A percentile compares a stretch with the other conserved stretches of the same genome.
Evolutionary conservation across 345 rosid species (phyloP).

Genomic region (thale cress (Arabidopsis thaliana)): DNA sequence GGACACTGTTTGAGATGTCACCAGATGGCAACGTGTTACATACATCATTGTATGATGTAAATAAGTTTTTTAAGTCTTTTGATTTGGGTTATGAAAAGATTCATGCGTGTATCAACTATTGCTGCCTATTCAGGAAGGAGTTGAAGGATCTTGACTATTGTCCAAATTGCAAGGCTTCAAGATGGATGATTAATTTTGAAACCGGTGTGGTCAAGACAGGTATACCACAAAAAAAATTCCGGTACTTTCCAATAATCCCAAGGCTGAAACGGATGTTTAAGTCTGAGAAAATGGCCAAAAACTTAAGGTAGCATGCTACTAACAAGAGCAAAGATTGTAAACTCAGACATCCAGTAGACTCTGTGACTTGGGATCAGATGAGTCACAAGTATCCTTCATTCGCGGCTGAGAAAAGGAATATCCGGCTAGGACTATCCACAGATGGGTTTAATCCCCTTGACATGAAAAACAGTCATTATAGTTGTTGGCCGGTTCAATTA

Average conservation of each 20-base stretch:
- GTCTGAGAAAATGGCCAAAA: not conserved
- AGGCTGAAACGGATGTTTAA: not conserved
- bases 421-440: not conserved
- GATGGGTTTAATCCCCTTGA: not conserved
- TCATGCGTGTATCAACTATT: not conserved
- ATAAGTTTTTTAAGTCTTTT: not conserved
- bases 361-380: not conserved
- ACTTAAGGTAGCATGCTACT: not conserved
- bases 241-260: not conserved
- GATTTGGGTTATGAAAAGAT: not conserved
- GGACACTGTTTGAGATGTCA: not conserved
- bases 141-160: not conserved
- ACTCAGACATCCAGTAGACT: not conserved
- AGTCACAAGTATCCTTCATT: not conserved
- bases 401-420: not conserved
- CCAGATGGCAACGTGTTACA: not conserved
- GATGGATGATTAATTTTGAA: not conserved
- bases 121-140: no score
- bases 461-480: not conserved
- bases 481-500: not conserved
- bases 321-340: not conserved
- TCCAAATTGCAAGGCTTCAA: not conserved
- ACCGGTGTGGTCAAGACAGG: not conserved
- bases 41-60: not conserved
- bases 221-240: not conserved